A percentile compares a stretch with the other conserved stretches of the same genome.
Conservation (phyloP, 768 basidiomycete species). For the Suillus subluteus region DNA sequence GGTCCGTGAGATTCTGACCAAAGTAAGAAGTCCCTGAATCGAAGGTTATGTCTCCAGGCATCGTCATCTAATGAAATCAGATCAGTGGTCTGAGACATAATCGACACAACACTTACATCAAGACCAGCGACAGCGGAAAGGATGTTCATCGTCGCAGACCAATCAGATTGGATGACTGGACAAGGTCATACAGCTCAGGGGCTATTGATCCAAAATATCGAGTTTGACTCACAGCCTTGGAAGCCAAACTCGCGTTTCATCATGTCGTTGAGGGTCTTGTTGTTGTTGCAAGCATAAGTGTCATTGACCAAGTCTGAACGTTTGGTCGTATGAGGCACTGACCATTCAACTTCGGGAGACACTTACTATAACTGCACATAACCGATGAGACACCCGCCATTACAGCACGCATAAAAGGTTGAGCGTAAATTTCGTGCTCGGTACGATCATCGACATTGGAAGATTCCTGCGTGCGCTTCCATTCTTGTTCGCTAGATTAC, state of each 20-base stretch:
- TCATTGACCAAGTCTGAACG: conserved; percentile 56
- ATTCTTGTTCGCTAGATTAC: conserved; percentile 39
- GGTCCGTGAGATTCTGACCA: conserved; percentile 58
- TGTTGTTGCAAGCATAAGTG: conserved; percentile 67
- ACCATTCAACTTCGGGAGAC: conserved; percentile 4
- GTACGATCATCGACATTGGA: conserved; percentile 46
- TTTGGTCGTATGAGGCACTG: conserved; percentile 15
- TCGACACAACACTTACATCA: conserved; percentile 47
- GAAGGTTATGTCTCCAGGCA: conserved; percentile 64
- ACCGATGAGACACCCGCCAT: conserved; percentile 67
- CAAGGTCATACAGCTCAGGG: not conserved
- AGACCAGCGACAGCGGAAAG: conserved; percentile 61
- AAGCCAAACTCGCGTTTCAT: conserved; percentile 70
- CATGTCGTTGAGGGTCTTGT: conserved; percentile 59
- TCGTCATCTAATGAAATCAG: conserved; percentile 56
- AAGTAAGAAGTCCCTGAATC: conserved; percentile 51
- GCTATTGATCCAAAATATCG: not conserved
- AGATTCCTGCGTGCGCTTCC: conserved; percentile 35
- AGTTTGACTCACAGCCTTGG: conserved; percentile 52
- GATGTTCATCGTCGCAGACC: conserved; percentile 57
- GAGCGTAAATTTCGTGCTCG: conserved; percentile 60
- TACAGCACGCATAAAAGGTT: conserved; percentile 61
- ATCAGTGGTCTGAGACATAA: not conserved
- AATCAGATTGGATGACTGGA: conserved; percentile 60
- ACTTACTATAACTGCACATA: conserved; percentile 67